These are phyloP conservation scores for Arxiozyma slooffiae DNA, from an alignment of 1,139 yeast genomes.

Conservation along the genomic window DNA sequence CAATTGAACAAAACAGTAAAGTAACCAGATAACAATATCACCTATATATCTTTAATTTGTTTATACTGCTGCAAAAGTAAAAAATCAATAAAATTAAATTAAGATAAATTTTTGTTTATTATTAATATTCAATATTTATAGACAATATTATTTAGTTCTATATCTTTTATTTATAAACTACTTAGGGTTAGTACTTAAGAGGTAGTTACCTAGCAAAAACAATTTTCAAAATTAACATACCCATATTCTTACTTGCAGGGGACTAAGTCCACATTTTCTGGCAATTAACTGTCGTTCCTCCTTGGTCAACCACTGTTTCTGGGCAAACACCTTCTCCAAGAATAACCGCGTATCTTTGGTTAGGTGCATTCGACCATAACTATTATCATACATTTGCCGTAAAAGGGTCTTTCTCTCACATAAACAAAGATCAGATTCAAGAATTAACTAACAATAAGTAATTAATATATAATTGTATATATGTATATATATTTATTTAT, in stretches of 20 bases:
- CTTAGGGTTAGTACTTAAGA: slow-evolving; percentile 5
- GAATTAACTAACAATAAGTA: not conserved
- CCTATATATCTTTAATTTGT: slow-evolving; percentile 4
- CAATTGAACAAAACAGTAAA: not conserved
- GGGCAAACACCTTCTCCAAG: slow-evolving; percentile 7
- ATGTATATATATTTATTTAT: too few relatives aligned
- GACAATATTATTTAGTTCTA: slow-evolving; percentile 6
- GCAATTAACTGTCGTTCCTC: slow-evolving; percentile 9
- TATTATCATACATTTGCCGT: slow-evolving; percentile 6
- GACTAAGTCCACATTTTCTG: slow-evolving; percentile 9
- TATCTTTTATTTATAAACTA: not conserved
- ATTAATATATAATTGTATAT: not conserved
- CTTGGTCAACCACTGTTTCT: slow-evolving; percentile 9
- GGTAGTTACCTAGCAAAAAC: slow-evolving; percentile 1
- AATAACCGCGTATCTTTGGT: slow-evolving; percentile 6
- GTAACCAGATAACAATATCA: not conserved
- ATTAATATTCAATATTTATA: too few relatives aligned
- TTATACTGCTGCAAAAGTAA: slow-evolving; percentile 12
- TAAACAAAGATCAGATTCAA: slow-evolving; percentile 3
- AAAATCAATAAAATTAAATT: not conserved
- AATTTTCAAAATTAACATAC: slow-evolving; percentile 4
- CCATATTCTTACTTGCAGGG: slow-evolving; percentile 10
- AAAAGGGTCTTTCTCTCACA: slow-evolving; percentile 8
- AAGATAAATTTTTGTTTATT: too few relatives aligned
- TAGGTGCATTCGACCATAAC: slow-evolving; percentile 4